Evolutionary conservation across 371 early-diverging fungal genomes (phyloP), one percentile per base, ranked within the genome.

Genomic region (Zychaea mexicana): DNA sequence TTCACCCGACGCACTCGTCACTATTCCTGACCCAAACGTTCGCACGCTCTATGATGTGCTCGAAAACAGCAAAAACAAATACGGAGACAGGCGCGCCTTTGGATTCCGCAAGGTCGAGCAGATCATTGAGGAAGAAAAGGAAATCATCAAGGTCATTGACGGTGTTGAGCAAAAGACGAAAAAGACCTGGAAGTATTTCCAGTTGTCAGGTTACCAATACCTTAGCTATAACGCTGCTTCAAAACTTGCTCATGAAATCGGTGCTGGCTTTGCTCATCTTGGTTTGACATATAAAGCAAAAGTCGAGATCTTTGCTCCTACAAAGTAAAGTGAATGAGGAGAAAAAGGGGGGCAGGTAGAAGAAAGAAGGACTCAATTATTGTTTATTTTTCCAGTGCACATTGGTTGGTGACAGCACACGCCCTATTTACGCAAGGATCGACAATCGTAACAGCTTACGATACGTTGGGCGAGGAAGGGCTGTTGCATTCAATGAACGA

Each of bases 121-220:
- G 33, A 84, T 86, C 17, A 68, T 92, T 62, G 81, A 86, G 59
- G 92, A 93, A 69, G 83, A 87, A 53, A 94, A 94, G 80, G 81
- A 90, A 60, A 69, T 95, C 33, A 83, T 78, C 31, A 91, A 90
- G 70, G 65, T 79, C 1, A 86, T 86, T 22, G 74, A 82, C 32
- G 92, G 86, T 45, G 82, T 78, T 27, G 85, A 87, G 63, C 77
- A 67, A 19, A 87, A 74, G 63, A 90, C 90, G 65, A 85, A 67
- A 45, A 94, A 94, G 72, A 86, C 70, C n/a, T 96, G 94, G 94
- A 89, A 88, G 56, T 93, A 79, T 73, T 87, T 84, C 71, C 88
- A 94, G 76, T 77, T 94, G 61, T 81, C 87, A 28, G 72, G 64
- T 8, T 94, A 87, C 73, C 59, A 78, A 57, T 92, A 91, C 80